Evolutionary conservation across 345 rosid species (phyloP).

Genomic region (Limnanthes douglasii): DNA sequence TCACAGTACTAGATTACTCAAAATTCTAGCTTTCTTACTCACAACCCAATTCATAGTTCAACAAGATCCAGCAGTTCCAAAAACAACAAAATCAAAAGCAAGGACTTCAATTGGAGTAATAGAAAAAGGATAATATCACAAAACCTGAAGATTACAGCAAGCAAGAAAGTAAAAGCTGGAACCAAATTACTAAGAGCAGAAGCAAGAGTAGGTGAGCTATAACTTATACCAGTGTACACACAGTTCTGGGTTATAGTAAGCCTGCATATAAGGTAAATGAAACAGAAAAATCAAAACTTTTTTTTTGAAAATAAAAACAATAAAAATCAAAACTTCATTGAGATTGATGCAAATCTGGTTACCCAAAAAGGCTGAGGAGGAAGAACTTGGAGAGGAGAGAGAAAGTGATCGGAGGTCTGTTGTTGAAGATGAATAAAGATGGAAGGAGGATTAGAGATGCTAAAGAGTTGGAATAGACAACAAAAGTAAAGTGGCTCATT

Average conservation of each 20-base stretch:
- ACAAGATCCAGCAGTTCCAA: no score
- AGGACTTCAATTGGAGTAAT: neutral
- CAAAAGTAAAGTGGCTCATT: conserved; percentile 25
- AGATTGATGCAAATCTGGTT: neutral
- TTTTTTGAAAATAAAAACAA: neutral
- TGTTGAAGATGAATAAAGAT: conserved; percentile 11
- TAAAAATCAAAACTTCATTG: no score
- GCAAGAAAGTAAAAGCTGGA: conserved; percentile 43
- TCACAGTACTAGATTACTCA: no score
- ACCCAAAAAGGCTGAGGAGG: conserved; percentile 33
- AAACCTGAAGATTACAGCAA: conserved; percentile 50
- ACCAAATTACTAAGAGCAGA: conserved; percentile 29
- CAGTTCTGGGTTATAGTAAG: conserved; percentile 35
- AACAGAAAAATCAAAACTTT: neutral
- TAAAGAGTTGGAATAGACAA: conserved; percentile 27
- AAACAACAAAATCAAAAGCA: no score
- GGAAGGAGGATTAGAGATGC: conserved; percentile 24
- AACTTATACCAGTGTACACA: conserved; percentile 28
- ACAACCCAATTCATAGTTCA: no score
- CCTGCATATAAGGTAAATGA: conserved; percentile 16
- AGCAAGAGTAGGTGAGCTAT: conserved; percentile 41
- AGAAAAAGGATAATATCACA: neutral
- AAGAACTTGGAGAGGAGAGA: conserved; percentile 31
- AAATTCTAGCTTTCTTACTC: no score
- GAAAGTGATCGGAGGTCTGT: conserved; percentile 20